Base-by-base conservation (phyloP, 192 early-diverging fungal species). In the Coemansia sp. region DNA sequence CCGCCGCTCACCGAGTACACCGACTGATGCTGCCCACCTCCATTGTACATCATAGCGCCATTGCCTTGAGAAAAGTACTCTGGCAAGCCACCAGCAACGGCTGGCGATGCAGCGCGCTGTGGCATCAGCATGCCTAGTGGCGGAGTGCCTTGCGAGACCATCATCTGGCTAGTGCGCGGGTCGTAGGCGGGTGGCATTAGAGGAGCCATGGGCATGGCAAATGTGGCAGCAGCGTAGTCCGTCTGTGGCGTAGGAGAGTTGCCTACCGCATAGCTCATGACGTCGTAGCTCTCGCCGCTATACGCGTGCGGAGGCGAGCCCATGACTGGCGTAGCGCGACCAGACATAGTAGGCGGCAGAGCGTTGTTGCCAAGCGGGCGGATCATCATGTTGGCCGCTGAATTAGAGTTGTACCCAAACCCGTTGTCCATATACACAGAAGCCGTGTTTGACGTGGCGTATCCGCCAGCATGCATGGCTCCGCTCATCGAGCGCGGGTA, bases 341-440 rank as follows among this genome's bases (percentile, higher is more conserved):
- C 80, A 1, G 80, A 71, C 53, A 32, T 65, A 61, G 67, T 83
- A 62, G 56, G 68, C 44, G 56, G 51, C 69, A 31, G 74, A 13
- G 15, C 29, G 15, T 32, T 58, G 55, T 60, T 66, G 7, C 71
- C 75, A 32, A 48, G 62, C 44, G 67, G 36, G 15, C 59, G 34
- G 59, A 20, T 55, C 1, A 60, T 64, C 34, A 41, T 61, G 27
- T 62, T 67, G 36, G 63, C 70, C 5, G 80, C 64, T 4, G 77
- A 45, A 50, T 61, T 78, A 55, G 70, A 61, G 76, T 68, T 83
- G 73, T 83, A 83, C 17, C 81, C 81, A 31, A 78, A 83, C 34
- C 81, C 81, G 65, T 65, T 75, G 56, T 83, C 81, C 42, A 75
- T 66, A 68, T 78, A 83, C 38, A 83, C 81, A 39, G 81, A 83